Base-by-base conservation (phyloP, 305 asterid genomes). In the Fraxinus latifolia region DNA sequence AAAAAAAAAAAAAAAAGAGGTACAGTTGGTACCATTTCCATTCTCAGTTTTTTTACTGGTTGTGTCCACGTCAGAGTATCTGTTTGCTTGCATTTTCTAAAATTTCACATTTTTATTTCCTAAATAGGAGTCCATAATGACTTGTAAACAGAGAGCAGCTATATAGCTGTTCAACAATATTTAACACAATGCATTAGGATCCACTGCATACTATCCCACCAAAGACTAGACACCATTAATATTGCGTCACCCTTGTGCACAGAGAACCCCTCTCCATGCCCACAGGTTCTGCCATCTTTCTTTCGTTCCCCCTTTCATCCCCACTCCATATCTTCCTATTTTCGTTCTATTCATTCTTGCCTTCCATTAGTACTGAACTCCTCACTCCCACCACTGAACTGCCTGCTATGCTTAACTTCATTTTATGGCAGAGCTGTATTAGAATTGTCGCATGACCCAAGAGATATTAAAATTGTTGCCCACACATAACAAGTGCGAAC, bases 261-360 rank as follows among this genome's bases (percentile, higher is more conserved):
- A 71, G 44, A n/a, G 47, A 71, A 71, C 15, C 44, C 73, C 47
- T 32, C 25, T 71, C 47, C 76, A 71, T 71, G 42, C 74, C 76
- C 23, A 32, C 42, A 1, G 27, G 11, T 71, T n/a, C 76, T 71
- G 76, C 44, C 27, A 71, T 71, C 42, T 32, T 71, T 71, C n/a
- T n/a, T 3, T 71, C 7, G 27, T 68, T 3, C 39, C 32, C 37
- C 76, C 21, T 32, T 70, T 21, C 76, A 7, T n/a, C 27, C 8
- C 42, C 76, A 32, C 47, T 71, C 25, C 76, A 14, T 32, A 27
- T 68, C 75, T 68, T 29, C 75, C 21, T 68, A 33, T 32, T 17
- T 32, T 71, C 25, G 6, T 67, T 21, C 12, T 32, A 39, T 71
- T 71, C 42, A 71, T 71, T 71, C 44, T 33, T 32, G 11, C 44